Conservation (phyloP, 1,284 basidiomycete genomes). For the Cystobasidium sp. region DNA sequence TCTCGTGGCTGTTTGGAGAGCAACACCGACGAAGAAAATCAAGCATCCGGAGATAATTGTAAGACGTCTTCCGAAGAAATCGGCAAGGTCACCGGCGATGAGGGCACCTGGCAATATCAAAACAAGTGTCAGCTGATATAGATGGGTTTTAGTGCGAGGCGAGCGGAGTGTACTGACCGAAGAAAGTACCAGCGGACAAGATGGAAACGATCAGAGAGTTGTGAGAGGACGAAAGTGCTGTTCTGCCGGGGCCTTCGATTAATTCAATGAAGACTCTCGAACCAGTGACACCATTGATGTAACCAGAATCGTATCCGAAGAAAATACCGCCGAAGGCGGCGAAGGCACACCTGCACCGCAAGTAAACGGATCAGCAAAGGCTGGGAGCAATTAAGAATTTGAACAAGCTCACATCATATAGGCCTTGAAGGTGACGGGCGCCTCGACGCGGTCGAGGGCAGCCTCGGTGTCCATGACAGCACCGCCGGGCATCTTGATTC, state of each 20-base stretch:
- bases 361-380: background rate
- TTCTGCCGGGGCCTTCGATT: conserved; percentile 44
- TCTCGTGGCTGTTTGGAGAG: conserved; percentile 33
- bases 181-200: conserved; percentile 70
- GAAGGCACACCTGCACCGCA: conserved; percentile 46
- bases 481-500: conserved; percentile 34
- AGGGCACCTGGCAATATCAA: too few relatives aligned
- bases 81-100: conserved; percentile 45
- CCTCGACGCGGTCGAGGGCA: conserved; percentile 46
- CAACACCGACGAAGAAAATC: conserved; percentile 42
- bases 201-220: conserved; percentile 67
- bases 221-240: conserved; percentile 17
- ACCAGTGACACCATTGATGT: conserved; percentile 52
- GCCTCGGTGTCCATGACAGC: conserved; percentile 16
- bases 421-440: conserved; percentile 52
- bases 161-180: too few relatives aligned
- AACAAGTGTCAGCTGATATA: too few relatives aligned
- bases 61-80: conserved; percentile 37
- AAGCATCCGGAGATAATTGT: conserved; percentile 42
- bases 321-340: conserved; percentile 50
- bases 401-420: conserved; percentile 41
- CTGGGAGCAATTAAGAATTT: background rate
- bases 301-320: conserved; percentile 46
- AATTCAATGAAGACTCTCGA: conserved; percentile 47
- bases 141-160: too few relatives aligned